Conservation (phyloP, 805 yeast species). For the Zygoascus bituminiphila region DNA sequence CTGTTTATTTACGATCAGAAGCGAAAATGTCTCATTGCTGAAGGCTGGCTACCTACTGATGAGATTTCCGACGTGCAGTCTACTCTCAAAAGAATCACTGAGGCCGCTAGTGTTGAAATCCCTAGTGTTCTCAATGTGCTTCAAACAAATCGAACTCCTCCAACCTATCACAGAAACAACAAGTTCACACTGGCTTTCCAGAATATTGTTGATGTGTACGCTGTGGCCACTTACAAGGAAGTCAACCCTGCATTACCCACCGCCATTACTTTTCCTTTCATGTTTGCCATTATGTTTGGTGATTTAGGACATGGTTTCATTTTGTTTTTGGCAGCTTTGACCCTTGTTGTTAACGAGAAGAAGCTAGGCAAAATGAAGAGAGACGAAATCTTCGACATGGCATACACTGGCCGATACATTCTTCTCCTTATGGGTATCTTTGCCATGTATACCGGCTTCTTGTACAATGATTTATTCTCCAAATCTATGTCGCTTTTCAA, state of each 20-base stretch:
- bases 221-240: slow-evolving; percentile 86
- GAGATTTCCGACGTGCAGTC: slow-evolving; percentile 60
- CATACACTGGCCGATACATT: slow-evolving; percentile 86
- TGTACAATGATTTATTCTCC: slow-evolving; percentile 92
- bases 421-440: slow-evolving; percentile 86
- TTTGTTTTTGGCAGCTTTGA: slow-evolving; percentile 62
- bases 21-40: slow-evolving; percentile 84
- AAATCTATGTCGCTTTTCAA: slow-evolving; percentile 79
- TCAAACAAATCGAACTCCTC: slow-evolving; percentile 79
- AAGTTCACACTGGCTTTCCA: slow-evolving; percentile 93
- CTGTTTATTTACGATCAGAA: slow-evolving; percentile 70
- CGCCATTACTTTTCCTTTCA: slow-evolving; percentile 90
- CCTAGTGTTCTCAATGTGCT: slow-evolving; percentile 47
- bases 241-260: slow-evolving; percentile 96
- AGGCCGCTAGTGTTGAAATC: slow-evolving; percentile 35
- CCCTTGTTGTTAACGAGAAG: slow-evolving; percentile 66
- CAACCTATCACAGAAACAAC: slow-evolving; percentile 90
- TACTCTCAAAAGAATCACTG: slow-evolving; percentile 58
- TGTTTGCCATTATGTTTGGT: slow-evolving; percentile 99
- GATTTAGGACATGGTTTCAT: slow-evolving; percentile 94
- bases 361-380: slow-evolving; percentile 59
- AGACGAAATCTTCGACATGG: slow-evolving; percentile 96
- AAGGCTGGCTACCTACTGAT: slow-evolving; percentile 91
- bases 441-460: slow-evolving; percentile 89
- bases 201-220: slow-evolving; percentile 90